Evolutionary conservation across 495 filamentous ascomycete genomes (phyloP), one percentile per base, ranked within the genome.

Genomic region (Neurospora sp.): DNA sequence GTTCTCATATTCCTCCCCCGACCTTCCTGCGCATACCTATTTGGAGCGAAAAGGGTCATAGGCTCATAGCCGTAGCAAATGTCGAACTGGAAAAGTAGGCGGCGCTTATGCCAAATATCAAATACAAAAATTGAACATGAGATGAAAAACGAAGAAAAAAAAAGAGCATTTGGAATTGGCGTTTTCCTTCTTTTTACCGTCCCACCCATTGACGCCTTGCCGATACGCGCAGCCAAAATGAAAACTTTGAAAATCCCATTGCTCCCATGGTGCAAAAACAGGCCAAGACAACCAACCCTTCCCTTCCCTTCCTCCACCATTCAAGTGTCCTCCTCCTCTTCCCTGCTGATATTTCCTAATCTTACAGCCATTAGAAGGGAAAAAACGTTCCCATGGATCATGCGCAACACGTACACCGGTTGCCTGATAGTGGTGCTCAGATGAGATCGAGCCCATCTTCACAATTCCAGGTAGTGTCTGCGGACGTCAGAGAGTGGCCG

Each of bases 191-290:
- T 73, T 77, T 78, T 73, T 48, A 69, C 73, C 72, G 27, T 35
- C 53, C 65, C 35, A 69, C 40, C 22, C 76, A 74, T 8, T 74
- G 75, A 78, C 76, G 77, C 77, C 77, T 72, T 74, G 76, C 77
- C 73, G 72, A 77, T 73, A 69, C 53, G 53, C 53, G 53, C 53
- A 65, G 53, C 53, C 59, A 74, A 69, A 74, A 74, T 76, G 71
- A 38, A 70, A 76, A 44, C 72, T 61, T 73, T 65, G 44, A 16
- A 59, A 65, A 65, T 65, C 53, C 53, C 53, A 65, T 65, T 65
- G 53, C 53, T 65, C 73, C 72, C 70, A 27, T 75, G 45, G 35
- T 31, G n/a, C 69, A 40, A 69, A 68, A 74, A 18, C 22, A 72
- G 53, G 53, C 53, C 53, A 65, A 65, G 53, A 65, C 27, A 35